Evolutionary conservation across 129 eudicot genomes (phyloP), one percentile per base, ranked within the genome.

Genomic region (Lactuca sativa): DNA sequence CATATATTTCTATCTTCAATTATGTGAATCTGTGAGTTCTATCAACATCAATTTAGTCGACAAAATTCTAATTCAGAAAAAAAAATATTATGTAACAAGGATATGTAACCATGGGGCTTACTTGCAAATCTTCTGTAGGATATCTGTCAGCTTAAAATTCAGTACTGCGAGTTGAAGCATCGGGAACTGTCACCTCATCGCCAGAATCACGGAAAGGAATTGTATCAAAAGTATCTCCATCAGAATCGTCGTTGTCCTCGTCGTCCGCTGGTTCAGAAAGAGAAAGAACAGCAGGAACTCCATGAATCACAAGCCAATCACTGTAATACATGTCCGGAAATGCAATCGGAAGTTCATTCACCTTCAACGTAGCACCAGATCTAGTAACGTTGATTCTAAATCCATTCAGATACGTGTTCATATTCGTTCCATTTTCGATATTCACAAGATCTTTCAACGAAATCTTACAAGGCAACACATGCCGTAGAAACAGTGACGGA

Each of bases 301-400:
- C 95, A 56, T 88, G 95, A 69, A 88, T 74, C 71, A 81, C 86
- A 56, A 88, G 74, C 86, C 86, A 72, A 17, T 83, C 86, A 36
- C 74, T 78, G 37, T 72, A 54, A 40, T 67, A 81, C 80, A 79
- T 51, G 21, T 88, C 95, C 12, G 95, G 92, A 48, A 72, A 83
- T 0, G 86, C 78, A 44, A 91, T 74, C 54, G 81, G 59, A 58
- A 80, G 88, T 43, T 84, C 95, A 73, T 91, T 91, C 72, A 87
- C 84, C 86, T 77, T 71, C 59, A 81, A 56, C 15, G 25, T 32
- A 59, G 71, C 76, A 65, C 69, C 82, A 15, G 78, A 72, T 62
- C 53, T 81, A 2, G 77, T 70, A n/a, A 88, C 44, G 59, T 51
- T 73, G 71, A 88, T 34, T 16, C 31, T 34, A 52, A 86, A 84